Conservation (phyloP, 2,329 filamentous ascomycete genomes). For the Ophiostoma sp. region DNA sequence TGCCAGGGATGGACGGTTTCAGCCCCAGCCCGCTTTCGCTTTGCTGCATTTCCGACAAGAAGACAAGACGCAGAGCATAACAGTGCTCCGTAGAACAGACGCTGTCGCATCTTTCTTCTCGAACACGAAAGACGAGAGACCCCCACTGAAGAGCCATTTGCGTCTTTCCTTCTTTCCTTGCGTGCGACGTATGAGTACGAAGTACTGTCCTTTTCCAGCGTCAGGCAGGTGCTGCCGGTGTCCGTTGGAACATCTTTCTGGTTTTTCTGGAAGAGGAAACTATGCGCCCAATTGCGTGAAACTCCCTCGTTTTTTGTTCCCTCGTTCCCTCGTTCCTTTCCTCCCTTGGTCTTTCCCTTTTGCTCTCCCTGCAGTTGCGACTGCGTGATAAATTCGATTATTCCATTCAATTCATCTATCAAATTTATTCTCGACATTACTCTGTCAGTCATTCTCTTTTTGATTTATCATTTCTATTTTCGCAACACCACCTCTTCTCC, state of each 20-base stretch:
- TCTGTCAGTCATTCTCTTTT: not conserved
- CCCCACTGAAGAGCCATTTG: not conserved
- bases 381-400: not conserved
- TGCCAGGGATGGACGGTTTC: constrained; percentile 20
- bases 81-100: not conserved
- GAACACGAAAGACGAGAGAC: not conserved
- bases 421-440: not conserved
- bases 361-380: not conserved
- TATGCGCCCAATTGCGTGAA: constrained; percentile 1
- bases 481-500: not conserved
- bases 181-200: not conserved
- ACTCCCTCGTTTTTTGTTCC: not conserved
- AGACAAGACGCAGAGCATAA: not conserved
- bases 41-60: constrained; percentile 5
- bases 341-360: not conserved
- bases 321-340: not conserved
- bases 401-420: not conserved
- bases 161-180: not conserved
- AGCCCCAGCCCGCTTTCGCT: constrained; percentile 14
- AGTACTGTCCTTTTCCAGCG: not conserved
- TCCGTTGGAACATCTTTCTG: not conserved
- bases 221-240: not conserved
- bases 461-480: constrained; percentile 11
- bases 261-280: not conserved
- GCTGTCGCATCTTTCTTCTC: not conserved